Conservation (phyloP, 2,329 filamentous ascomycete species). For the Fusarium mundagurra region DNA sequence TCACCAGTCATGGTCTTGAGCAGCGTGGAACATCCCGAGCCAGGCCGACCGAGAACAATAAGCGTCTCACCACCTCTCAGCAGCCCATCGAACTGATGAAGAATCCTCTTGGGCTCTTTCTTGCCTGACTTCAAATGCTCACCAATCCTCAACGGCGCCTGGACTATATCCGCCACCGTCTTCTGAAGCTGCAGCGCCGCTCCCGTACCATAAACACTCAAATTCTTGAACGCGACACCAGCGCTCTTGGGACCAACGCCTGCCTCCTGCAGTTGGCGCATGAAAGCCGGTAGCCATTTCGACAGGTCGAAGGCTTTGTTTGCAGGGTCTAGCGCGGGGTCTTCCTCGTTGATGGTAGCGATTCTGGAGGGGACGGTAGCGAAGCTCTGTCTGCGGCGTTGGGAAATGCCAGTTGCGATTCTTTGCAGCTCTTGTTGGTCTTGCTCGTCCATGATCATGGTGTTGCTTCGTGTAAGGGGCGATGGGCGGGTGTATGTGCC, state of each 20-base stretch:
- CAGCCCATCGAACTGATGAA: slow-evolving; percentile 18
- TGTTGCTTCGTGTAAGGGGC: neutral
- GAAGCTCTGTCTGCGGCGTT: slow-evolving; percentile 5
- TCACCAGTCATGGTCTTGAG: slow-evolving; percentile 27
- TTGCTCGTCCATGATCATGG: slow-evolving; percentile 14
- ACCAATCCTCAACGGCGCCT: neutral
- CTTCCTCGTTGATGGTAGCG: neutral
- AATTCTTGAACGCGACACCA: slow-evolving; percentile 54
- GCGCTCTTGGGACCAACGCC: slow-evolving; percentile 4
- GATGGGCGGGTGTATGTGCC: neutral
- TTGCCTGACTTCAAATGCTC: neutral
- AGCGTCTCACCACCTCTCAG: slow-evolving; percentile 16
- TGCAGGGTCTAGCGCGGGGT: slow-evolving; percentile 4
- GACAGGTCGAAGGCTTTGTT: slow-evolving; percentile 20
- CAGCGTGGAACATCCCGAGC: slow-evolving; percentile 46
- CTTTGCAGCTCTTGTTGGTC: slow-evolving; percentile 15
- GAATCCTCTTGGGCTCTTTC: slow-evolving; percentile 17
- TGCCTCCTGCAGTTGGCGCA: neutral
- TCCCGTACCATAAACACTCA: slow-evolving; percentile 53
- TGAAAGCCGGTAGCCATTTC: slow-evolving; percentile 20
- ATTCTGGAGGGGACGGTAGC: neutral
- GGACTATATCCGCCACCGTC: slow-evolving; percentile 50
- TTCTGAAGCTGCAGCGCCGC: slow-evolving; percentile 48
- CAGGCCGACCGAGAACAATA: slow-evolving; percentile 47
- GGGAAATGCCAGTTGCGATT: slow-evolving; percentile 17